phyloP scores from a whole-genome alignment of 345 rosid species.

The Zanthoxylum bungeanum region DNA sequence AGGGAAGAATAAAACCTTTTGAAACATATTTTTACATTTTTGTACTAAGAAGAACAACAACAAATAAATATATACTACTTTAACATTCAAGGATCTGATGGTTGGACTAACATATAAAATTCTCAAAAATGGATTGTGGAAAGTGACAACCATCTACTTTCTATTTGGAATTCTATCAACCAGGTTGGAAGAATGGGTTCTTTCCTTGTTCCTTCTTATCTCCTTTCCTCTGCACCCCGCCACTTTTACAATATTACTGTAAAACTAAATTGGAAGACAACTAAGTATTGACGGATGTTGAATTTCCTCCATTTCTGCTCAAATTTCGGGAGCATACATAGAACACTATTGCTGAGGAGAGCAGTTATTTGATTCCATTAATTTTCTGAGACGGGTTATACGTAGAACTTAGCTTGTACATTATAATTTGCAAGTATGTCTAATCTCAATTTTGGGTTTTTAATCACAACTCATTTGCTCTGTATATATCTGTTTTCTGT shows the following conservation, averaged over 20 bases:
- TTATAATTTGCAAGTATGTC: not conserved
- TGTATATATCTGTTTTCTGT: slow-evolving; percentile 10
- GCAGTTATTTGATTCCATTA: not conserved
- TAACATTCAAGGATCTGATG: not conserved
- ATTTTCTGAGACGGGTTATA: not conserved
- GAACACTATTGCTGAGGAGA: not conserved
- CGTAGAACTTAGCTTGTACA: not conserved
- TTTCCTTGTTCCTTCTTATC: not conserved
- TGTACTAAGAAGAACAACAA: not conserved
- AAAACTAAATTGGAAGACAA: not conserved
- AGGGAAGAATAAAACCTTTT: not conserved
- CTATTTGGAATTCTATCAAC: not conserved
- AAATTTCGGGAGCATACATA: not conserved
- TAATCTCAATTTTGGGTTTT: not conserved
- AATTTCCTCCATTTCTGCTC: not conserved
- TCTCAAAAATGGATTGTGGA: not conserved
- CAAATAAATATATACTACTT: not conserved
- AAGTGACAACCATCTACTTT: not conserved
- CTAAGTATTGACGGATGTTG: not conserved
- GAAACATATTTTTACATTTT: not conserved
- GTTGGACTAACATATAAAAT: not conserved
- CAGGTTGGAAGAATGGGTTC: not conserved
- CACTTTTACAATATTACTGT: not conserved
- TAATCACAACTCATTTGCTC: not conserved
- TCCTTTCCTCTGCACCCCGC: not conserved